Evolutionary conservation across 352 stramenopile species (phyloP).

Genomic region (Lagenidium sp.): DNA sequence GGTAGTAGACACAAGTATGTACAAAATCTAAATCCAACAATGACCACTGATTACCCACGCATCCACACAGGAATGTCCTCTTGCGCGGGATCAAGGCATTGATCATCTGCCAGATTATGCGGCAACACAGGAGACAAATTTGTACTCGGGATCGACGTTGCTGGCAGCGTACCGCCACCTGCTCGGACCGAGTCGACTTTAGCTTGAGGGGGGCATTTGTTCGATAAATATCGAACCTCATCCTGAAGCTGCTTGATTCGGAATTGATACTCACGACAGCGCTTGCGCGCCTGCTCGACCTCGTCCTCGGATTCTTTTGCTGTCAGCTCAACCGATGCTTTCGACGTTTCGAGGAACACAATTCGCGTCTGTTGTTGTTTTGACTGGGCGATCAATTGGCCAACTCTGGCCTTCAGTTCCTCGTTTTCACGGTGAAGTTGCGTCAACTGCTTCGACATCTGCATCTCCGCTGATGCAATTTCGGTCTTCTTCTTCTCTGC

Average conservation of each 20-base stretch:
- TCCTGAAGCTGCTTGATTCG: constrained; percentile 61
- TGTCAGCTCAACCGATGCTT: constrained; percentile 20
- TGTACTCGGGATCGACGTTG: no score
- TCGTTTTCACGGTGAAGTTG: constrained; percentile 42
- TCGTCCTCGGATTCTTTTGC: constrained; percentile 29
- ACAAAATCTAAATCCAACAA: no score
- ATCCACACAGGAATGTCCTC: no score
- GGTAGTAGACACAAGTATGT: no score
- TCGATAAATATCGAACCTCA: constrained; percentile 51
- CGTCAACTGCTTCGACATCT: constrained; percentile 29
- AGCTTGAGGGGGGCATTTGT: no score
- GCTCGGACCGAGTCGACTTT: no score
- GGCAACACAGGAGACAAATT: no score
- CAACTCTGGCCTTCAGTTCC: constrained; percentile 33
- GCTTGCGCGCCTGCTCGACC: constrained; percentile 38
- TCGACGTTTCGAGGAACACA: constrained; percentile 22
- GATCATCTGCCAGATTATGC: no score
- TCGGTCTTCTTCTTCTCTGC: constrained; percentile 30
- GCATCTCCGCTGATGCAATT: constrained; percentile 21
- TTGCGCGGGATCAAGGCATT: no score
- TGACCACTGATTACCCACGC: no score
- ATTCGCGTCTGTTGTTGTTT: constrained; percentile 42
- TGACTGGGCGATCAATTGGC: constrained; percentile 27
- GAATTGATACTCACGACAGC: constrained; percentile 45
- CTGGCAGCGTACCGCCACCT: no score